Percentiles rank a stretch among this genome's conserved stretches.
These are phyloP conservation scores for Aspergillus flavus DNA, from an alignment of 2,329 filamentous ascomycete species.

Conservation along the genomic window DNA sequence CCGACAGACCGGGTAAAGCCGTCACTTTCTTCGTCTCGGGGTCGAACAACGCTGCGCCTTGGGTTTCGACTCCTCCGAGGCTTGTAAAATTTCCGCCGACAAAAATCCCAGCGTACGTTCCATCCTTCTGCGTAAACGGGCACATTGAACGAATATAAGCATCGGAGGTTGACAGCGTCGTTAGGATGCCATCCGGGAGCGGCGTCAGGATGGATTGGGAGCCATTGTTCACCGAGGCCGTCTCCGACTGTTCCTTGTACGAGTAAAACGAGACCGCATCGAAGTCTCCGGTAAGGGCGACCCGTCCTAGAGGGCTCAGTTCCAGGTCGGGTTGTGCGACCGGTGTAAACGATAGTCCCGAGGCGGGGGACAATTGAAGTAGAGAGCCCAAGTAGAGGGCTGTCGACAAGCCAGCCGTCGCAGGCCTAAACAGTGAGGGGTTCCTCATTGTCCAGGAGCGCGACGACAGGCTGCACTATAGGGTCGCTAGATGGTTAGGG, in stretches of 20 bases:
- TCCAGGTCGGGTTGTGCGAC: constrained; percentile 59
- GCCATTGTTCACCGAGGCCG: constrained; percentile 66
- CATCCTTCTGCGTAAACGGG: constrained; percentile 68
- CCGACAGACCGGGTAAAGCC: constrained; percentile 77
- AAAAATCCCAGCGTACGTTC: constrained; percentile 71
- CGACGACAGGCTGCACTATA: constrained; percentile 37
- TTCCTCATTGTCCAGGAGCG: constrained; percentile 46
- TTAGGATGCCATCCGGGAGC: constrained; percentile 83
- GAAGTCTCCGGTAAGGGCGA: constrained; percentile 87
- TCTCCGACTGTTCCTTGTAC: constrained; percentile 76
- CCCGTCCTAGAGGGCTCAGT: constrained; percentile 73
- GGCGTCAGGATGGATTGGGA: constrained; percentile 78
- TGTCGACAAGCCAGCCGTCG: constrained; percentile 43
- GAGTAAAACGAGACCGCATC: constrained; percentile 88
- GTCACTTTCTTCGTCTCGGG: constrained; percentile 69
- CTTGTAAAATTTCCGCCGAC: constrained; percentile 96
- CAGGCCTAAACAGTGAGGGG: constrained; percentile 49
- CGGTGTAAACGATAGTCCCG: constrained; percentile 40
- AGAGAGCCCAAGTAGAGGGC: constrained; percentile 31
- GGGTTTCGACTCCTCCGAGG: constrained; percentile 73
- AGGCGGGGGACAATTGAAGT: constrained; percentile 24
- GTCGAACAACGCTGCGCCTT: constrained; percentile 80
- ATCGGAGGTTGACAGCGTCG: constrained; percentile 73
- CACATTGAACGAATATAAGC: constrained; percentile 90
- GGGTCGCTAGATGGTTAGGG: constrained; percentile 11